Conservation (phyloP, 192 early-diverging fungal genomes). For the Coemansia sp. region DNA sequence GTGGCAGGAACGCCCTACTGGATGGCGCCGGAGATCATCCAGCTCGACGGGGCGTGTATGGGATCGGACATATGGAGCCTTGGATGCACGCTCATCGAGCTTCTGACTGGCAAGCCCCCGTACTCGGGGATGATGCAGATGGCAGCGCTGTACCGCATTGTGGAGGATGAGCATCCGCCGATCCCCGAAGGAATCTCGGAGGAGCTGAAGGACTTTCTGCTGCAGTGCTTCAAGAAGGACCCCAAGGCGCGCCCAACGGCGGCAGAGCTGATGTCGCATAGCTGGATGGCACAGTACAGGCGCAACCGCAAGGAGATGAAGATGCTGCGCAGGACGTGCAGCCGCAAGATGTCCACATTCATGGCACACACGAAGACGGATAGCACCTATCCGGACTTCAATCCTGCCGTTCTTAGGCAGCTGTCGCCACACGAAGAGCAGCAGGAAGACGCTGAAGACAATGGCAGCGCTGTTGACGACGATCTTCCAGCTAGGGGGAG, state of each 20-base stretch:
- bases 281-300: slow-evolving; percentile 64
- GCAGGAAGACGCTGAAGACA: background rate
- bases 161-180: slow-evolving; percentile 87
- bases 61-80: slow-evolving; percentile 96
- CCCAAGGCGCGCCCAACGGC: slow-evolving; percentile 73
- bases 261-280: slow-evolving; percentile 66
- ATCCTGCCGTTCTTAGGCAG: slow-evolving; percentile 30
- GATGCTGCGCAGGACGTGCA: slow-evolving; percentile 54
- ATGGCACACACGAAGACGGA: slow-evolving; percentile 33
- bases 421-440: background rate
- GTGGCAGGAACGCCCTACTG: slow-evolving; percentile 85
- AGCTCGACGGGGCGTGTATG: slow-evolving; percentile 82
- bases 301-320: slow-evolving; percentile 55
- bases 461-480: slow-evolving; percentile 2
- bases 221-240: slow-evolving; percentile 84
- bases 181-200: slow-evolving; percentile 77
- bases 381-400: slow-evolving; percentile 38
- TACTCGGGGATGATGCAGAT: slow-evolving; percentile 83
- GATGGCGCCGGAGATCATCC: slow-evolving; percentile 93
- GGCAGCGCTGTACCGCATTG: slow-evolving; percentile 92
- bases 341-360: slow-evolving; percentile 51
- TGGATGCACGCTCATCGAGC: slow-evolving; percentile 92
- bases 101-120: slow-evolving; percentile 91
- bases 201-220: slow-evolving; percentile 79
- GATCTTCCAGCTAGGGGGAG: background rate